Evolutionary conservation across 805 yeast genomes (phyloP).

Genomic region (Kuraishia floccosa): DNA sequence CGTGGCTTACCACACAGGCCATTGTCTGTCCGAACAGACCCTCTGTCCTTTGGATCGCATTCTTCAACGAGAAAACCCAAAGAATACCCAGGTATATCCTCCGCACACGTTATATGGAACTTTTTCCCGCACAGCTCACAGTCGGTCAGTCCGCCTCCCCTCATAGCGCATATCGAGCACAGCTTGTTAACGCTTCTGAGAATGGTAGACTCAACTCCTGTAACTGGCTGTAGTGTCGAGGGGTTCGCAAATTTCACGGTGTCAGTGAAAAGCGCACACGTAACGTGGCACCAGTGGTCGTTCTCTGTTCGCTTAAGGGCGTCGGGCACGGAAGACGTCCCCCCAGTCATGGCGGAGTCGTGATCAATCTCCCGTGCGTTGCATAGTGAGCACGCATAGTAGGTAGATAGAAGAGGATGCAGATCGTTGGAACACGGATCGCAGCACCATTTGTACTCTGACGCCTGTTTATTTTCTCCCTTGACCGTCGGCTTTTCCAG

Average conservation of each 20-base stretch:
- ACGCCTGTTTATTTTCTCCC: constrained; percentile 6
- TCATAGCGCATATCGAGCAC: constrained; percentile 34
- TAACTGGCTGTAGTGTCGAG: constrained; percentile 32
- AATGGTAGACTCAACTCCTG: constrained; percentile 22
- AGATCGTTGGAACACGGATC: constrained; percentile 67
- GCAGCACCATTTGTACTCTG: constrained; percentile 70
- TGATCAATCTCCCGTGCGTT: constrained; percentile 36
- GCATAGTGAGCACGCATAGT: constrained; percentile 62
- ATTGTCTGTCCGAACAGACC: constrained; percentile 10
- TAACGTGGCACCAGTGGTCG: constrained; percentile 70
- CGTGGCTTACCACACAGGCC: constrained; percentile 23
- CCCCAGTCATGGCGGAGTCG: constrained; percentile 31
- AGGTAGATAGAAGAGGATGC: constrained; percentile 44
- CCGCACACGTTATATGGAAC: constrained; percentile 51
- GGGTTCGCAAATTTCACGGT: constrained; percentile 31
- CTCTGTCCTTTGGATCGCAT: constrained; percentile 12
- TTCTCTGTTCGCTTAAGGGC: constrained; percentile 56
- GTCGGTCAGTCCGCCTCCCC: constrained; percentile 36
- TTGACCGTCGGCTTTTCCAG: constrained; percentile 8
- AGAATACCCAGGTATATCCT: constrained; percentile 27
- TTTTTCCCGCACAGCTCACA: constrained; percentile 33
- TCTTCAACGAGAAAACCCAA: constrained; percentile 41
- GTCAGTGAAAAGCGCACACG: constrained; percentile 53
- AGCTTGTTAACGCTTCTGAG: constrained; percentile 16
- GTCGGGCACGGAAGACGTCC: constrained; percentile 35